Base-by-base conservation (phyloP, 75 land plant genomes). In the Ceratopteris richardii region DNA sequence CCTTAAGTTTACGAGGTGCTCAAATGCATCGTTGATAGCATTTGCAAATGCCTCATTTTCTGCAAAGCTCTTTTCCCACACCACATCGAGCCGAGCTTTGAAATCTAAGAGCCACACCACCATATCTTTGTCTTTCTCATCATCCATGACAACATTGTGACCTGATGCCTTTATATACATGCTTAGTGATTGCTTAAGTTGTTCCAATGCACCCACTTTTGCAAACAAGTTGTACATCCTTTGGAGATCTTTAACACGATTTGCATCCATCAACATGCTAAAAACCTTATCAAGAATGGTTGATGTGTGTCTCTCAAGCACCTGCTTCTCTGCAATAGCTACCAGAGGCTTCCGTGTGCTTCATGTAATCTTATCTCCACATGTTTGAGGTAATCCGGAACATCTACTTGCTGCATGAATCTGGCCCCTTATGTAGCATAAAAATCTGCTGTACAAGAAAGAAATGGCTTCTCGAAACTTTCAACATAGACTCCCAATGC, bases 71-170 rank as follows among this genome's bases (percentile, higher is more conserved):
- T 83, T 80, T 58, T 95, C 99, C 97, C 88, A 95, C 66, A 95
- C 84, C 56, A 56, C 69, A 65, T 95, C 99, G 46, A 95, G 88
- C 19, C 92, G 78, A 28, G 92, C 85, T 67, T 95, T 95, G 44
- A 90, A 90, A 18, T 95, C 97, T 31, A 95, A 60, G 17, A 95
- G 80, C 39, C 56, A 77, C 1, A 88, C 61, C 23, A 95, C 99
- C 92, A 90, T 75, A 61, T 95, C 99, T 68, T 87, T 90, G 39
- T 95, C 99, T 58, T 95, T 95, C 64, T 90, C 97, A 62, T 95
- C 99, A 72, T 95, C 99, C 97, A 84, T 79, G 53, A 95, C 78
- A 66, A 84, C 84, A 48, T 64, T 63, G 39, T 90, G 88, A 17
- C 99, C 99, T 53, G 88, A 80, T 41, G 83, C 72, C 44, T 86